Conservation (phyloP, 2,329 filamentous ascomycete genomes). For the Diaporthe velutina region DNA sequence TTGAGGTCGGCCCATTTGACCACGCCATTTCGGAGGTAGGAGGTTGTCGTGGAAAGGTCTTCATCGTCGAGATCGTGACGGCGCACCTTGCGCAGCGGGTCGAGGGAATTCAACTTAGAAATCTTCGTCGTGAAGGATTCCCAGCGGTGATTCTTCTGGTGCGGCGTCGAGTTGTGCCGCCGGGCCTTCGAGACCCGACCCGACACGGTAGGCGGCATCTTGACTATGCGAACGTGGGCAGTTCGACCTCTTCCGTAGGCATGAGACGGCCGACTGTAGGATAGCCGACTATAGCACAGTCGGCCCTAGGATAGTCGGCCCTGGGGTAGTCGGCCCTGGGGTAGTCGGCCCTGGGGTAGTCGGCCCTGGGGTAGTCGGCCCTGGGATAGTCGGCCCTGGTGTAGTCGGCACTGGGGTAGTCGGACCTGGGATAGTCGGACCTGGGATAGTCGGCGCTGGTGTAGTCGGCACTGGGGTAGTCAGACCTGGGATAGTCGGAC, state of each 20-base stretch:
- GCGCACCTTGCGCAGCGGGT: conserved; percentile 91
- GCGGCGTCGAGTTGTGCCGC: conserved; percentile 76
- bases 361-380: not conserved
- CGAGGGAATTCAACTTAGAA: conserved; percentile 87
- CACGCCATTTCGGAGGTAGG: conserved; percentile 86
- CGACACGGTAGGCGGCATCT: conserved; percentile 73
- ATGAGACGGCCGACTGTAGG: not conserved
- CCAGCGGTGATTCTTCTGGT: conserved; percentile 88
- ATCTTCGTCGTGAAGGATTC: conserved; percentile 93
- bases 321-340: not conserved
- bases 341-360: not conserved
- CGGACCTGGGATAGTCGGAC: not conserved
- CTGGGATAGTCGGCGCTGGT: not conserved
- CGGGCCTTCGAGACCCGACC: conserved; percentile 77
- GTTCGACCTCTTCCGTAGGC: not conserved
- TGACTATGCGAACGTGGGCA: conserved; percentile 50
- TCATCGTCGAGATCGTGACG: conserved; percentile 85
- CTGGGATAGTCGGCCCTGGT: not conserved
- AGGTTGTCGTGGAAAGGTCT: conserved; percentile 81
- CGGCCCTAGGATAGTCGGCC: not conserved
- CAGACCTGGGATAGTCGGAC: not conserved
- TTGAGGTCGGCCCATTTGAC: conserved; percentile 95
- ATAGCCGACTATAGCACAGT: not conserved
- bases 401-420: not conserved
- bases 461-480: not conserved